These are phyloP conservation scores for Dothiorella sarmentorum DNA, from an alignment of 2,329 filamentous ascomycete genomes.

Conservation along the genomic window DNA sequence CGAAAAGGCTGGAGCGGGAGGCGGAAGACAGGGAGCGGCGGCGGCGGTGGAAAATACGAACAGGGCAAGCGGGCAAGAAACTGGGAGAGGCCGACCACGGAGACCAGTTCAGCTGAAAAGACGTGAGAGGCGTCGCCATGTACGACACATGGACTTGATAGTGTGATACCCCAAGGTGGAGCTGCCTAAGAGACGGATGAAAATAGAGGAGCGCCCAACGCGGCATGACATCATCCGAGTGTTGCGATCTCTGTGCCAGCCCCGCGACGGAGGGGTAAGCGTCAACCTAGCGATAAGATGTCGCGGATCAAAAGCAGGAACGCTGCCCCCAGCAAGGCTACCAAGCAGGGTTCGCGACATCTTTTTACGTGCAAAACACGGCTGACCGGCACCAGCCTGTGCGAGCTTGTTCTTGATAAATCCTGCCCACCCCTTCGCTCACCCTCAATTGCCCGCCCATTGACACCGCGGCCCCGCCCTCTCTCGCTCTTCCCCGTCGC, in stretches of 20 bases:
- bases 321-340: not conserved
- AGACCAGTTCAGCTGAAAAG: slow-evolving; percentile 62
- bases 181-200: not conserved
- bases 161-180: slow-evolving; percentile 6
- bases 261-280: slow-evolving; percentile 12
- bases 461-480: not conserved
- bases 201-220: slow-evolving; percentile 14
- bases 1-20: slow-evolving; percentile 55
- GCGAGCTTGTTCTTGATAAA: not conserved
- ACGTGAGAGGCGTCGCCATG: slow-evolving; percentile 8
- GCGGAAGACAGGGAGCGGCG: slow-evolving; percentile 37
- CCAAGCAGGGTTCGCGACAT: not conserved
- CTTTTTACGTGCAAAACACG: not conserved
- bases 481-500: not conserved
- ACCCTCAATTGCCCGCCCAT: not conserved
- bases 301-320: slow-evolving; percentile 14
- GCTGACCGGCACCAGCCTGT: not conserved
- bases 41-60: slow-evolving; percentile 41
- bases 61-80: slow-evolving; percentile 52
- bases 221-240: slow-evolving; percentile 6
- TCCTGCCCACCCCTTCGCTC: not conserved
- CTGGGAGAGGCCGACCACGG: slow-evolving; percentile 51
- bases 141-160: slow-evolving; percentile 2
- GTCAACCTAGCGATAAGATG: not conserved
- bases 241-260: slow-evolving; percentile 2